A percentile compares a stretch with the other conserved stretches of the same genome.
Conservation (phyloP, 441 rosid species). For the Populus hybrid region DNA sequence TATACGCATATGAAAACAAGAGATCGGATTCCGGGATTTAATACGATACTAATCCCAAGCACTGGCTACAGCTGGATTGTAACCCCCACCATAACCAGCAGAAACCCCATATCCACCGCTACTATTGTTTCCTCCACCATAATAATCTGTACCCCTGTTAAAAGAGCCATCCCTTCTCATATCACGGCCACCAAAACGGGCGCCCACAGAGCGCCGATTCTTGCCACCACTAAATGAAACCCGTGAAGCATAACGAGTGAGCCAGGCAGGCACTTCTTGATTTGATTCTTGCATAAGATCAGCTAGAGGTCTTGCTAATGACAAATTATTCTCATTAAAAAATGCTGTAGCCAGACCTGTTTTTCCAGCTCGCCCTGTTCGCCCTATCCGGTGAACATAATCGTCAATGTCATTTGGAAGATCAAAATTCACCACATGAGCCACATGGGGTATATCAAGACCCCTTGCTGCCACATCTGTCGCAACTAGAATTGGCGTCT, state of each 20-base stretch:
- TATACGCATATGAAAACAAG: conserved; percentile 23
- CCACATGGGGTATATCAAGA: conserved; percentile 90
- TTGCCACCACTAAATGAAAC: conserved; percentile 42
- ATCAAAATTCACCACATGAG: conserved; percentile 90
- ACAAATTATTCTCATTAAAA: conserved; percentile 71
- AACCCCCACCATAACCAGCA: conserved; percentile 39
- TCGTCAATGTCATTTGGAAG: conserved; percentile 94
- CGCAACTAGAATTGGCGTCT: conserved; percentile 86
- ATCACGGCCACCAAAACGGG: conserved; percentile 68
- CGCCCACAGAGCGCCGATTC: conserved; percentile 62
- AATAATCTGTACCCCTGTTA: conserved; percentile 35
- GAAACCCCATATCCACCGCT: conserved; percentile 43
- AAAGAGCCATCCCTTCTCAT: conserved; percentile 55
- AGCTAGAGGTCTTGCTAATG: conserved; percentile 63
- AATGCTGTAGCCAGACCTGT: conserved; percentile 88
- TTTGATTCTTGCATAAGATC: conserved; percentile 91
- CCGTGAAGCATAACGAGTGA: conserved; percentile 61
- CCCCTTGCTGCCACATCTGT: conserved; percentile 97
- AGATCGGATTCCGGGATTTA: conserved; percentile 9
- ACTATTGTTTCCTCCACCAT: conserved; percentile 40
- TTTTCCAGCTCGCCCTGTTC: conserved; percentile 96
- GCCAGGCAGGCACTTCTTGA: conserved; percentile 94
- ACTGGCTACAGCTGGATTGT: conserved; percentile 58
- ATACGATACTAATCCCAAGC: conserved; percentile 67
- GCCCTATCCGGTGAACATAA: conserved; percentile 87